A percentile compares a stretch with the other conserved stretches of the same genome.
phyloP scores from a whole-genome alignment of 140 eudicot genomes.

The Erigeron philadelphicus region DNA sequence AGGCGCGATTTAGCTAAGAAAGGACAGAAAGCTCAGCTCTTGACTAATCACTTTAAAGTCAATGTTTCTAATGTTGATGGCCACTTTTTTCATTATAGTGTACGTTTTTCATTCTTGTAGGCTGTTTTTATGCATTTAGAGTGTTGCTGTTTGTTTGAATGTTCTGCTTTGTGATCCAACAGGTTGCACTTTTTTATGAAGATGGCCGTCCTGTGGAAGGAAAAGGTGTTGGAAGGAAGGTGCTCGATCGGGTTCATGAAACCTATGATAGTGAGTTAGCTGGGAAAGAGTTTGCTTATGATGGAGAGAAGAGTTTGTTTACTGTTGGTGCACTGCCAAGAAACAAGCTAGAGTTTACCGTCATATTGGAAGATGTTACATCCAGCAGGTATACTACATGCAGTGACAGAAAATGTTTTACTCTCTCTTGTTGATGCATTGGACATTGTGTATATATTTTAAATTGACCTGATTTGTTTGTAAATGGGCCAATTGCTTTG shows the following conservation, averaged over 20 bases:
- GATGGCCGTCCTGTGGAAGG: slow-evolving; percentile 74
- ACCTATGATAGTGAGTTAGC: slow-evolving; percentile 57
- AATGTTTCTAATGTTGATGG: slow-evolving; percentile 57
- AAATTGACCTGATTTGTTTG: background rate
- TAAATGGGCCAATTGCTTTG: background rate
- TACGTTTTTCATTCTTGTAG: slow-evolving; percentile 26
- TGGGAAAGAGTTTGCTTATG: slow-evolving; percentile 68
- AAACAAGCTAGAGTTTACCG: slow-evolving; percentile 72
- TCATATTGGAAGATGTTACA: slow-evolving; percentile 57
- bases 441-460: background rate
- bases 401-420: background rate
- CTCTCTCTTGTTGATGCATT: background rate
- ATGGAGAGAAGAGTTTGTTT: slow-evolving; percentile 76
- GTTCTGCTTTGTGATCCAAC: background rate
- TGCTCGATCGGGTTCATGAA: slow-evolving; percentile 63
- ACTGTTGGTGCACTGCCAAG: slow-evolving; percentile 72
- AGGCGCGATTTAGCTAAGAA: slow-evolving; percentile 59
- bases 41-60: slow-evolving; percentile 83
- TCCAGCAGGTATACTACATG: slow-evolving; percentile 45
- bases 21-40: slow-evolving; percentile 55
- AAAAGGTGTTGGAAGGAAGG: slow-evolving; percentile 68
- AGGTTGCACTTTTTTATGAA: slow-evolving; percentile 64
- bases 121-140: background rate
- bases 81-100: slow-evolving; percentile 58
- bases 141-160: background rate